phyloP scores from a whole-genome alignment of 2,329 filamentous ascomycete species.

The Fusarium setosum region DNA sequence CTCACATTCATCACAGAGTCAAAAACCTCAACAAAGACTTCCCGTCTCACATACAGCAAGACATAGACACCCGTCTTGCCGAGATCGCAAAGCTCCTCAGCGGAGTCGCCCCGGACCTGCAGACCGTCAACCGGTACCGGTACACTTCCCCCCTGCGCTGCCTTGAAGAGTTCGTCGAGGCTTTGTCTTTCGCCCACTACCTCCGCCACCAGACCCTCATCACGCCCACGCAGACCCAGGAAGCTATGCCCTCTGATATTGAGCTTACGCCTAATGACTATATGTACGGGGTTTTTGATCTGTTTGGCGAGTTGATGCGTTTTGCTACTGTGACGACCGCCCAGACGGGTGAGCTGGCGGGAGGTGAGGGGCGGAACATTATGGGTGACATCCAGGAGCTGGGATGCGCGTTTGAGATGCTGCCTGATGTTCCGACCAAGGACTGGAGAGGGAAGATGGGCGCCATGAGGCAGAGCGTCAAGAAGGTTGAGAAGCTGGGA shows the following conservation, averaged over 20 bases:
- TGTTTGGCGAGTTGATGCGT: slow-evolving; percentile 96
- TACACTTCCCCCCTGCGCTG: slow-evolving; percentile 86
- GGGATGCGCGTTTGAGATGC: slow-evolving; percentile 78
- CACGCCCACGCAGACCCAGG: slow-evolving; percentile 69
- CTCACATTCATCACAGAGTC: slow-evolving; percentile 61
- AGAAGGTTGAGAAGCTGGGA: slow-evolving; percentile 91
- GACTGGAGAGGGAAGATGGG: slow-evolving; percentile 82
- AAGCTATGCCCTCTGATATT: slow-evolving; percentile 63
- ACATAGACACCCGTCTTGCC: slow-evolving; percentile 74
- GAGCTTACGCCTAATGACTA: slow-evolving; percentile 85
- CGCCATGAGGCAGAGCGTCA: slow-evolving; percentile 88
- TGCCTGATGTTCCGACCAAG: slow-evolving; percentile 69
- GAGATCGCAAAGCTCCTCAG: slow-evolving; percentile 78
- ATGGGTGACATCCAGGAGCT: slow-evolving; percentile 84
- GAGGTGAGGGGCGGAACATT: slow-evolving; percentile 65
- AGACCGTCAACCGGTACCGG: slow-evolving; percentile 82
- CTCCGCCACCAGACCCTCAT: slow-evolving; percentile 82
- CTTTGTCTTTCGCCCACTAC: slow-evolving; percentile 89
- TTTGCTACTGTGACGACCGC: slow-evolving; percentile 93
- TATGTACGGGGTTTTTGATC: slow-evolving; percentile 89
- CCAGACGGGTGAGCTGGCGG: slow-evolving; percentile 69
- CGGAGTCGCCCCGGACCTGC: slow-evolving; percentile 77
- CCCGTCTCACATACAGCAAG: slow-evolving; percentile 75
- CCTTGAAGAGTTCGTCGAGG: slow-evolving; percentile 95
- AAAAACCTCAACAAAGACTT: slow-evolving; percentile 72